A percentile compares a stretch with the other conserved stretches of the same genome.
Evolutionary conservation across 2,329 filamentous ascomycete genomes (phyloP).

Genomic region (Stylonectria norvegica): DNA sequence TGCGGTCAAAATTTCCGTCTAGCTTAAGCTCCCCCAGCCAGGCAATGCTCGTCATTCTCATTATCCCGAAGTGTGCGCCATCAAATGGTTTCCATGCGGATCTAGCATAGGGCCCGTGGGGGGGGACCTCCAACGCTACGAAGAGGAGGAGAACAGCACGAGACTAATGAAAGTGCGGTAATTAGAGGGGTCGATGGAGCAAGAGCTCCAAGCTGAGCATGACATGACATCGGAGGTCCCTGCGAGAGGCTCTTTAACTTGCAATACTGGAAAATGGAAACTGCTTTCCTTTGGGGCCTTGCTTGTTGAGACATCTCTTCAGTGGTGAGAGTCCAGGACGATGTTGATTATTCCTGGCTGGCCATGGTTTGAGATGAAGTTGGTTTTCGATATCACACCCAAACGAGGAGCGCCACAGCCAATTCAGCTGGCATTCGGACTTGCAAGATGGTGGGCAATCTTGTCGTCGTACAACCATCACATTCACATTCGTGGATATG

Average conservation of each 20-base stretch:
- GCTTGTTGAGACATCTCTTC: neutral
- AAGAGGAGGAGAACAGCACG: constrained; percentile 10
- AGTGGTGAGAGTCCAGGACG: too few relatives aligned
- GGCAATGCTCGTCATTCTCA: constrained; percentile 2
- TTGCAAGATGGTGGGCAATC: constrained; percentile 8
- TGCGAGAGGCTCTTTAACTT: neutral
- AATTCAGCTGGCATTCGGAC: neutral
- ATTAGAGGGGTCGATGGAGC: constrained; percentile 10
- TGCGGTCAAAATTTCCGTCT: constrained; percentile 3
- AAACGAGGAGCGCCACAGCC: constrained; percentile 6
- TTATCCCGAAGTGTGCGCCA: constrained; percentile 3
- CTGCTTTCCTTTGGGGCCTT: neutral
- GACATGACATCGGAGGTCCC: constrained; percentile 6
- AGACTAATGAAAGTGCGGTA: constrained; percentile 5
- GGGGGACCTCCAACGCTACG: constrained; percentile 8
- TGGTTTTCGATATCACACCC: constrained; percentile 12
- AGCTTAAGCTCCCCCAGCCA: neutral
- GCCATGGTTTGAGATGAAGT: constrained; percentile 9
- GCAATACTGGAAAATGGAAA: neutral
- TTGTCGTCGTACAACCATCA: too few relatives aligned
- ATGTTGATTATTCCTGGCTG: too few relatives aligned
- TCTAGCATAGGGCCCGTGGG: constrained; percentile 4
- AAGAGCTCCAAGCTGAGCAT: constrained; percentile 18
- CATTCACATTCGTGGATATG: constrained; percentile 3
- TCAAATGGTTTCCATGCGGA: constrained; percentile 6